Base-by-base conservation (phyloP, 148 eudicot species). In the Pouteria glomerata region DNA sequence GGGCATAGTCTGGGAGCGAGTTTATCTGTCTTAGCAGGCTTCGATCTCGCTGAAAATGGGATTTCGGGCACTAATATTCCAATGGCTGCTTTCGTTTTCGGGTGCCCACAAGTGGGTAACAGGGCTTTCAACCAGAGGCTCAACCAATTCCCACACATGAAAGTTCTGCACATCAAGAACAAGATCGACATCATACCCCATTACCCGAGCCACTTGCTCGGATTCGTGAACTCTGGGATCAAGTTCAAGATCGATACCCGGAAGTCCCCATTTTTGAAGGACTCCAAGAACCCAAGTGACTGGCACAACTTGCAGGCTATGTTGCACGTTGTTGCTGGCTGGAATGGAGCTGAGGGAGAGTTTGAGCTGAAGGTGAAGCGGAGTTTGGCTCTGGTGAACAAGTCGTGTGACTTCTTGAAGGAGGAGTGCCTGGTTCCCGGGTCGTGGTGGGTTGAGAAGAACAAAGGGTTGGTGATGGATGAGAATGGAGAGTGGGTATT, bases 381-480 rank as follows among this genome's bases (percentile, higher is more conserved):
- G 81, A 93, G 97, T 41, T 39, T 93, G 73, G 88, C 95, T 14
- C 70, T 93, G 78, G 98, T 90, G 61, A 90, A 93, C 63, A 93
- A 93, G 64, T 93, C 96, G 0, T 75, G 89, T 56, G 97, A 75
- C 27, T 79, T 79, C 18, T 73, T 94, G 77, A 94, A 91, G 66
- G 90, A 91, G 4, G 98, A 94, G 72, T 83, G 71, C 33, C 76
- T 91, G 85, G 81, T 94, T 73, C 97, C 98, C 0, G 93, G 84
- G 14, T 82, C 88, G 6, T 94, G 98, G 98, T 94, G 98, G 98
- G 66, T 94, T 62, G 91, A 84, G 80, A 87, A 89, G 84, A 94
- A 94, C 72, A 94, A 86, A 75, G 98, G 98, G 52, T 73, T 94
- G 96, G 82, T 88, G 19, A 31, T 79, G 64, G 78, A 79, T 57